A percentile compares a stretch with the other conserved stretches of the same genome.
These are phyloP conservation scores for Penicillium freii DNA, from an alignment of 2,329 filamentous ascomycete species.

Conservation along the genomic window DNA sequence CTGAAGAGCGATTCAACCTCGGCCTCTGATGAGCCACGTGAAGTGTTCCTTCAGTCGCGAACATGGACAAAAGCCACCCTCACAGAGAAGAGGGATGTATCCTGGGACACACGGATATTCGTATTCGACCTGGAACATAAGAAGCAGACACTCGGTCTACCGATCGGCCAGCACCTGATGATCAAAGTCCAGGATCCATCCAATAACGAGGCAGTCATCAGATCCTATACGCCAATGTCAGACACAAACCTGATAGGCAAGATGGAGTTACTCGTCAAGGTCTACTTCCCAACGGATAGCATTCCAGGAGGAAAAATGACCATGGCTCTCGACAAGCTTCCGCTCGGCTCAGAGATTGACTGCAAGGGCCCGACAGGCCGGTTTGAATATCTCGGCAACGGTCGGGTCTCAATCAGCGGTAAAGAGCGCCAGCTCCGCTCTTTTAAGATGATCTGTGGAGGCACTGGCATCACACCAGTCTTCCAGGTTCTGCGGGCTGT, in stretches of 20 bases:
- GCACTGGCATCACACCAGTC: conserved; percentile 89
- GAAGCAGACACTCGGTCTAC: conserved; percentile 69
- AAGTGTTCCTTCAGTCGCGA: conserved; percentile 69
- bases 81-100: conserved; percentile 65
- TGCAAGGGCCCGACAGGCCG: conserved; percentile 87
- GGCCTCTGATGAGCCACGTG: conserved; percentile 47
- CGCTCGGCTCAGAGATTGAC: conserved; percentile 70
- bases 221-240: conserved; percentile 83
- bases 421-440: conserved; percentile 57
- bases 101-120: conserved; percentile 77
- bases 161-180: conserved; percentile 84
- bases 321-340: conserved; percentile 69
- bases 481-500: conserved; percentile 78
- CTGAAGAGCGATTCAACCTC: conserved; percentile 52
- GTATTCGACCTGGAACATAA: conserved; percentile 73
- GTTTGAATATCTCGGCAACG: conserved; percentile 73
- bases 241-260: conserved; percentile 59
- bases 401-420: conserved; percentile 61
- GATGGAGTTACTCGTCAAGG: conserved; percentile 76
- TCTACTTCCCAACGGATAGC: conserved; percentile 65
- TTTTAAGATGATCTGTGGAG: conserved; percentile 84
- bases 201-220: conserved; percentile 67
- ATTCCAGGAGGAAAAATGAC: conserved; percentile 76
- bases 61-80: conserved; percentile 73
- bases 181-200: conserved; percentile 74